Evolutionary conservation across 208 protist genomes (phyloP).

Genomic region (Eutreptiella sp.): DNA sequence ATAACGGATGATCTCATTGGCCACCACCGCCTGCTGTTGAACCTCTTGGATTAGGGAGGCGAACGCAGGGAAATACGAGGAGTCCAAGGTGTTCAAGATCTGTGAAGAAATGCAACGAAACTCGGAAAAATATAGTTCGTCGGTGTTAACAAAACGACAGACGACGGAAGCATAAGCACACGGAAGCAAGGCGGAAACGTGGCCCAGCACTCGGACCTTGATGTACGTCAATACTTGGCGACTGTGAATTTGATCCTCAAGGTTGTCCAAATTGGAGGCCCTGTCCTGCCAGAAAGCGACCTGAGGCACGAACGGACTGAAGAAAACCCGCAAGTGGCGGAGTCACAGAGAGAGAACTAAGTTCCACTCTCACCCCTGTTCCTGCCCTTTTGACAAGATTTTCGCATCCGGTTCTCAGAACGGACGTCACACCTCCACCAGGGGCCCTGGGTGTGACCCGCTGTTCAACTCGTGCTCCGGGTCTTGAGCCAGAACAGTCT

Average conservation of each 20-base stretch:
- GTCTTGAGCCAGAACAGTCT: slow-evolving; percentile 66
- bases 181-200: too few species aligned
- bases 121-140: too few species aligned
- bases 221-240: slow-evolving; percentile 81
- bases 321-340: too few species aligned
- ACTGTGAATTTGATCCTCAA: slow-evolving; percentile 85
- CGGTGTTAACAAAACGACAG: too few species aligned
- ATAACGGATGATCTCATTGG: slow-evolving; percentile 79
- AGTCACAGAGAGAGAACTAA: too few species aligned
- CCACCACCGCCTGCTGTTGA: slow-evolving; percentile 69
- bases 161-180: too few species aligned
- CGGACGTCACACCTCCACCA: slow-evolving; percentile 84
- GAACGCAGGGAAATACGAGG: slow-evolving; percentile 77
- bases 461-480: slow-evolving; percentile 62
- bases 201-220: too few species aligned
- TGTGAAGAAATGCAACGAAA: too few species aligned
- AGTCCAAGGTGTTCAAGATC: slow-evolving; percentile 75
- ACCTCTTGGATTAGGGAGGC: slow-evolving; percentile 75
- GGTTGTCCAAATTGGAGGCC: slow-evolving; percentile 77
- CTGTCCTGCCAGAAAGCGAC: too few species aligned
- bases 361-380: slow-evolving; percentile 81
- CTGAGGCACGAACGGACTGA: too few species aligned
- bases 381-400: too few species aligned
- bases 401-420: too few species aligned
- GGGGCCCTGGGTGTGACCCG: slow-evolving; percentile 68